phyloP scores from a whole-genome alignment of 768 basidiomycete species.

The Collybiopsis luxurians region DNA sequence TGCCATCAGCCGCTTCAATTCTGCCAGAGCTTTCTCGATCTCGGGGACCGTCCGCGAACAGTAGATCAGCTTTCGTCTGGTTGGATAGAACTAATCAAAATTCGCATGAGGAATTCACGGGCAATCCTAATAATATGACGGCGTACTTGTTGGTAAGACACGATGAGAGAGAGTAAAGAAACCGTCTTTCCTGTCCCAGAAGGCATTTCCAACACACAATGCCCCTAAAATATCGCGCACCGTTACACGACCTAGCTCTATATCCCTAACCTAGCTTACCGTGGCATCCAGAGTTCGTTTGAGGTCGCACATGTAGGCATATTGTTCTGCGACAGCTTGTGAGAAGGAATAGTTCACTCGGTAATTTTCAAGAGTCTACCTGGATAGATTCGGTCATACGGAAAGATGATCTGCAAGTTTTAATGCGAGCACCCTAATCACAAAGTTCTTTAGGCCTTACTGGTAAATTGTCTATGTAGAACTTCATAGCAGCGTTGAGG shows the following conservation, averaged over 20 bases:
- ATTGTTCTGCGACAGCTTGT: slow-evolving; percentile 69
- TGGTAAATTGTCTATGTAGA: slow-evolving; percentile 77
- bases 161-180: slow-evolving; percentile 89
- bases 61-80: slow-evolving; percentile 92
- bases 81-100: slow-evolving; percentile 76
- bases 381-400: slow-evolving; percentile 94
- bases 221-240: slow-evolving; percentile 66
- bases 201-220: slow-evolving; percentile 99
- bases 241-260: neutral
- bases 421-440: neutral
- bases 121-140: neutral
- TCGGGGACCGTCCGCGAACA: slow-evolving; percentile 99
- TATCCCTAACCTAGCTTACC: slow-evolving; percentile 34
- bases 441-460: slow-evolving; percentile 35
- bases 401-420: slow-evolving; percentile 71
- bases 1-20: slow-evolving; percentile 89
- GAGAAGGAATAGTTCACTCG: slow-evolving; percentile 2
- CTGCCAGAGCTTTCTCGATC: slow-evolving; percentile 96
- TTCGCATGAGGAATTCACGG: neutral
- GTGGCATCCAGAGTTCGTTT: slow-evolving; percentile 95
- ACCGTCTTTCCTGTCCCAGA: slow-evolving; percentile 99
- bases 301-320: slow-evolving; percentile 98
- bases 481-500: slow-evolving; percentile 60
- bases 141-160: slow-evolving; percentile 92
- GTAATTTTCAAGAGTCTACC: slow-evolving; percentile 41